Evolutionary conservation across 78 protist species (phyloP).

Genomic region (Monosiga brevicollis): DNA sequence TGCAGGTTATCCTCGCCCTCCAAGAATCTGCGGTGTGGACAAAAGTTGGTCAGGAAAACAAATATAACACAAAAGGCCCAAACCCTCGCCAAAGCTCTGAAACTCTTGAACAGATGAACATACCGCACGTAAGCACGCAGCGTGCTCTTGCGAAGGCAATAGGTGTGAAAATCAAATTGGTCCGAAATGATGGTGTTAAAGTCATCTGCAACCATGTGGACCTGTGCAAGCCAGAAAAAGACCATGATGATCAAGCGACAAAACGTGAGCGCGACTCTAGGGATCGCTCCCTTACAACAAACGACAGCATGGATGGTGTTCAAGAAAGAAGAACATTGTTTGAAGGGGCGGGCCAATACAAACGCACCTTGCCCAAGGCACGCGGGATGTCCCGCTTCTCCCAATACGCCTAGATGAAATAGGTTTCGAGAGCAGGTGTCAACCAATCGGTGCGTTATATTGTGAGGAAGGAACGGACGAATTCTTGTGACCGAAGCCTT

Average conservation of each 20-base stretch:
- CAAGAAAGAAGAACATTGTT: too few relatives aligned
- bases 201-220: conserved; percentile 30
- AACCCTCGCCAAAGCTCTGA: background rate
- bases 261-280: background rate
- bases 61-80: background rate
- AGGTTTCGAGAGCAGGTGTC: too few relatives aligned
- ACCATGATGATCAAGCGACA: background rate
- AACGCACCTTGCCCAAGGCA: background rate
- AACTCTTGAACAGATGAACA: background rate
- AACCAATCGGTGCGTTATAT: too few relatives aligned
- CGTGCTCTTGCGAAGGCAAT: conserved; percentile 76
- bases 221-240: background rate
- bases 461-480: too few relatives aligned
- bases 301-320: too few relatives aligned
- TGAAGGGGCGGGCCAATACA: background rate
- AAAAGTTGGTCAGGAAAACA: background rate
- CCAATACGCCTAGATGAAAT: too few relatives aligned
- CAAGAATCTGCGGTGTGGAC: background rate
- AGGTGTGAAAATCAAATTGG: conserved; percentile 90
- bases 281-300: too few relatives aligned
- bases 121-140: conserved; percentile 68
- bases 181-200: conserved; percentile 76
- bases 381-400: too few relatives aligned
- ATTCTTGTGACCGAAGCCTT: too few relatives aligned
- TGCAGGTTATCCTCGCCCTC: background rate